Evolutionary conservation across 768 basidiomycete genomes (phyloP), one percentile per base, ranked within the genome.

Genomic region (Calocybe cyanea): DNA sequence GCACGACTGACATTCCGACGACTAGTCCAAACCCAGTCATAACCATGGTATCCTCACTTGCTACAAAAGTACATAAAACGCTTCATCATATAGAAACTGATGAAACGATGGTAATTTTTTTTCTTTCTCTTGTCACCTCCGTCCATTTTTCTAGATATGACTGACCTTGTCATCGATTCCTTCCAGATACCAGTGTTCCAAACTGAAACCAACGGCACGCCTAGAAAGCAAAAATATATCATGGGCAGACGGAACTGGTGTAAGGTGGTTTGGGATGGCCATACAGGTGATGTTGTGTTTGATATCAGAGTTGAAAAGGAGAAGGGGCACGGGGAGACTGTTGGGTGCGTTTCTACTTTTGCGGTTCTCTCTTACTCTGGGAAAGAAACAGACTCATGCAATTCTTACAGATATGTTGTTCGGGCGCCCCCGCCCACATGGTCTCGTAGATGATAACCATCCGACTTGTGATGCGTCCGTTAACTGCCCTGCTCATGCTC

Each of bases 191-290:
- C 91, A 2, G 54, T 95, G 7, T 96, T 96, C 63, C 58, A 68
- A 7, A 72, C 70, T 10, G 92, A 94, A 33, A 79, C 93, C 1
- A 80, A 90, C 52, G 94, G 92, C 0, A 70, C 75, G 23, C 49
- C 72, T n/a, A 77, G 86, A 30, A 90, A 89, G 61, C 80, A 83
- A 45, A 87, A 82, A 57, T 83, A 76, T 56, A 83, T 96, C 46
- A 93, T 93, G 83, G 91, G 89, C 2, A 70, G 80, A 45, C 77
- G 94, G 30, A 97, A 97, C 62, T 98, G 91, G 83, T 87, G 87
- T 57, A 73, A 75, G 30, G 80, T 89, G 7, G 65, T 73, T 24
- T 83, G 78, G 69, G 78, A 87, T 35, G 56, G 62, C 11, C 41
- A 56, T 2, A 75, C 76, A 4, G 83, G 84, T 0, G 84, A 87